Evolutionary conservation across 2,329 filamentous ascomycete species (phyloP), one percentile per base, ranked within the genome.

Genomic region (Penicillium sp.): DNA sequence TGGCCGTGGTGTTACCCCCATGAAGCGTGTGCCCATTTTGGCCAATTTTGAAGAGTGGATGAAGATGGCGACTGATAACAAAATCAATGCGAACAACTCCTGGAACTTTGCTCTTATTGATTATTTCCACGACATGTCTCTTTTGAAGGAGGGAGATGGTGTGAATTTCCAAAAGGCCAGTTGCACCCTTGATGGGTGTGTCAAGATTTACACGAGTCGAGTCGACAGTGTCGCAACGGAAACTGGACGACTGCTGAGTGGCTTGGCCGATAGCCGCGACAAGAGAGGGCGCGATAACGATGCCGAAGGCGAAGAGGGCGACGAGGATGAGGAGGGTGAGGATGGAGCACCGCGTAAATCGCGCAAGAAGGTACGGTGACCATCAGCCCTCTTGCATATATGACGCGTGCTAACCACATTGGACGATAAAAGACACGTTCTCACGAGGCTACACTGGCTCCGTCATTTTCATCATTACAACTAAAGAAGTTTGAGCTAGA

Each of bases 61-160:
- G 92, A 99, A 98, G 82, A 96, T 99, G 92, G 95, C 95, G 2
- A 98, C 95, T 16, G 95, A 99, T 79, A 99, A 99, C 79, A 95
- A 95, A 77, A 99, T 99, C 82, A 99, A 98, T 73, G 93, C 95
- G 49, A 87, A 89, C 58, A 99, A 99, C 76, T 97, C 93, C 29
- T 99, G 95, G 95, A 98, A 98, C 75, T 98, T 99, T 78, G 95
- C 95, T n/a, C 84, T 99, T 19, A 99, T 99, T 72, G 95, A 99
- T 76, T 99, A 99, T 77, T 99, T 99, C 70, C 93, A 99, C 75
- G 95, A 99, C 71, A 98, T 99, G 95, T 96, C 92, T 1, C 80
- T 99, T 44, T 81, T 99, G 48, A 96, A 96, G 72, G 95, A 99
- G 71, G 95, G 95, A 29, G 92, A 99, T 63, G 90, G 93, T 14